Evolutionary conservation across 345 rosid genomes (phyloP).

Genomic region (Microcos paniculata): DNA sequence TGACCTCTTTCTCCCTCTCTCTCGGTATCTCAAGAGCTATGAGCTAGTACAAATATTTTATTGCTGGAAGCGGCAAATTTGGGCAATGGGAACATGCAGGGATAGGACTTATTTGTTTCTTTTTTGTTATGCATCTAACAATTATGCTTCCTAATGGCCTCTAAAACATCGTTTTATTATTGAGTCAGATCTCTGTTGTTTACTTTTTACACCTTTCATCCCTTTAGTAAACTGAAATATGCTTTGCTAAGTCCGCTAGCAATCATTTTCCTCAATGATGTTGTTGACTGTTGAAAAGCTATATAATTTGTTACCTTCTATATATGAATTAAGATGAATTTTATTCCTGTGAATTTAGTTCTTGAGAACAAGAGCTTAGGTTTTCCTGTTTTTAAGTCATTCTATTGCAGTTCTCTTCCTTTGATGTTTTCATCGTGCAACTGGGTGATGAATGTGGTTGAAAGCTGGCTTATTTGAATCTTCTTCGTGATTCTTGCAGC

Average conservation of each 20-base stretch:
- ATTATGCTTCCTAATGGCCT: not conserved
- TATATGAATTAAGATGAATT: not conserved
- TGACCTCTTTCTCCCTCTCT: not conserved
- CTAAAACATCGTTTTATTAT: not conserved
- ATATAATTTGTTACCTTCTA: not conserved
- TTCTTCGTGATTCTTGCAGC: slow-evolving; percentile 42
- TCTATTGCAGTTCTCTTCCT: not conserved
- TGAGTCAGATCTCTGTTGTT: not conserved
- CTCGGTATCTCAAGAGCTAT: not conserved
- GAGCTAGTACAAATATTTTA: not conserved
- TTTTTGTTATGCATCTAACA: not conserved
- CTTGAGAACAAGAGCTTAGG: not conserved
- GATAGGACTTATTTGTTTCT: not conserved
- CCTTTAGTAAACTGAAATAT: not conserved
- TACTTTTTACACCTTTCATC: not conserved
- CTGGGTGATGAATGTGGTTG: not conserved
- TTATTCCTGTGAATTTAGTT: not conserved
- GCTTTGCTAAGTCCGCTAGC: not conserved
- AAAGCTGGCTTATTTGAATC: not conserved
- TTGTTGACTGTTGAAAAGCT: not conserved
- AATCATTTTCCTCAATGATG: not conserved
- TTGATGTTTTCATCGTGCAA: not conserved
- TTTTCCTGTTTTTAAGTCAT: not conserved
- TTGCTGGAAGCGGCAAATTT: not conserved
- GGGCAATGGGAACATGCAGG: not conserved